A percentile compares a stretch with the other conserved stretches of the same genome.
Conservation (phyloP, 768 basidiomycete genomes). For the Lentinula boryana region DNA sequence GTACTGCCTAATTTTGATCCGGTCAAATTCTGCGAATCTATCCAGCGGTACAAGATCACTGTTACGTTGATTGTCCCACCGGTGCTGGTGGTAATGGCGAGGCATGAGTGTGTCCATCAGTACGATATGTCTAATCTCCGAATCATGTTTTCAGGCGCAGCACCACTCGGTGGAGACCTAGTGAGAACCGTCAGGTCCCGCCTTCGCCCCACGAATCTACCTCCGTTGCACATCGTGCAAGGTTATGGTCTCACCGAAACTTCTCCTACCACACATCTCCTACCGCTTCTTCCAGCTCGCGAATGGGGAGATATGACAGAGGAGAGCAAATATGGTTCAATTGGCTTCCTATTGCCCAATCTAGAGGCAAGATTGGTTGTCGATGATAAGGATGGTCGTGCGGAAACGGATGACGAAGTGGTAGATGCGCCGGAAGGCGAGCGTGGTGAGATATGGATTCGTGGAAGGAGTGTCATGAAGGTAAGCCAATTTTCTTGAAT, state of each 20-base stretch:
- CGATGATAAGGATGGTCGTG: constrained; percentile 42
- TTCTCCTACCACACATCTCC: constrained; percentile 61
- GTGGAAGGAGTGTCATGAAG: constrained; percentile 81
- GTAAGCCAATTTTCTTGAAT: not conserved
- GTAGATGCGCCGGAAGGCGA: constrained; percentile 32
- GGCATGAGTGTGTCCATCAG: constrained; percentile 64
- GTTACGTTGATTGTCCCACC: constrained; percentile 68
- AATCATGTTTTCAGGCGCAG: constrained; percentile 68
- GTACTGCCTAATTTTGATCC: constrained; percentile 73
- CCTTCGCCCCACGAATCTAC: constrained; percentile 10
- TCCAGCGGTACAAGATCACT: constrained; percentile 62
- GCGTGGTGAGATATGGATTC: constrained; percentile 78
- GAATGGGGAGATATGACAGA: not conserved
- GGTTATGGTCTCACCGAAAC: constrained; percentile 84
- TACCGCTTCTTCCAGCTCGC: constrained; percentile 23
- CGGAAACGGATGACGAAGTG: not conserved
- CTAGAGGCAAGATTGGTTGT: constrained; percentile 70
- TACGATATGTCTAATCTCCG: constrained; percentile 61
- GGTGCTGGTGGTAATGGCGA: constrained; percentile 69
- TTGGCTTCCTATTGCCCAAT: constrained; percentile 69
- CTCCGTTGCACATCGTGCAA: constrained; percentile 2
- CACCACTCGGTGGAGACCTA: constrained; percentile 67
- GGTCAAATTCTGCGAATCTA: constrained; percentile 52
- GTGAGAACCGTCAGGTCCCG: constrained; percentile 35
- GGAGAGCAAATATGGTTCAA: constrained; percentile 10